Evolutionary conservation across 768 basidiomycete genomes (phyloP).

Genomic region (Wakefieldia striispora): DNA sequence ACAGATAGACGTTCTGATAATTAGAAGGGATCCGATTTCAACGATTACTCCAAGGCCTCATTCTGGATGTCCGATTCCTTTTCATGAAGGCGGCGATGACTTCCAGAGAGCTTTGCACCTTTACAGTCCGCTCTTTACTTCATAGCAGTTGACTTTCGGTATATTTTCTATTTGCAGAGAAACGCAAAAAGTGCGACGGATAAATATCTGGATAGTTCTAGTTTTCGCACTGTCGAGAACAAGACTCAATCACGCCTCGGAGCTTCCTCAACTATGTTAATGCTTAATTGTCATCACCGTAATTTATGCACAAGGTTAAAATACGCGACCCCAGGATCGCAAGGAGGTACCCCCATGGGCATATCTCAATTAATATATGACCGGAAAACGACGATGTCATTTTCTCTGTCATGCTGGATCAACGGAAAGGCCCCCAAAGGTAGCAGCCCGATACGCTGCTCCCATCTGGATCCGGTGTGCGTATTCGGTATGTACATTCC

Average conservation of each 20-base stretch:
- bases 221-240: conserved; percentile 6
- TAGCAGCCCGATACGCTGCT: not conserved
- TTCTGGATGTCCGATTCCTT: not conserved
- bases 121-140: conserved; percentile 12
- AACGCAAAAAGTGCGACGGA: not conserved
- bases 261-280: conserved; percentile 16
- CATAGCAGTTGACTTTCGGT: not conserved
- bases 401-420: too few relatives aligned
- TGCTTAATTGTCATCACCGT: not conserved
- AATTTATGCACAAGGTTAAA: conserved; percentile 9
- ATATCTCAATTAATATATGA: conserved; percentile 14
- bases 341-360: conserved; percentile 14
- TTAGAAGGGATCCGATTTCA: conserved; percentile 1
- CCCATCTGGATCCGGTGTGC: conserved; percentile 16
- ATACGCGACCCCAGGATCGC: conserved; percentile 6
- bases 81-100: not conserved
- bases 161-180: not conserved
- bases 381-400: not conserved
- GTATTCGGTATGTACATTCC: conserved; percentile 3
- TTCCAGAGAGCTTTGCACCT: not conserved
- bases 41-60: not conserved
- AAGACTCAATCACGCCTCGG: conserved; percentile 4
- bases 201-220: not conserved
- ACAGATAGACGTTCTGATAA: conserved; percentile 1
- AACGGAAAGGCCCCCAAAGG: not conserved